Evolutionary conservation across 2,329 filamentous ascomycete genomes (phyloP).

Genomic region (Beauveria medogensis): DNA sequence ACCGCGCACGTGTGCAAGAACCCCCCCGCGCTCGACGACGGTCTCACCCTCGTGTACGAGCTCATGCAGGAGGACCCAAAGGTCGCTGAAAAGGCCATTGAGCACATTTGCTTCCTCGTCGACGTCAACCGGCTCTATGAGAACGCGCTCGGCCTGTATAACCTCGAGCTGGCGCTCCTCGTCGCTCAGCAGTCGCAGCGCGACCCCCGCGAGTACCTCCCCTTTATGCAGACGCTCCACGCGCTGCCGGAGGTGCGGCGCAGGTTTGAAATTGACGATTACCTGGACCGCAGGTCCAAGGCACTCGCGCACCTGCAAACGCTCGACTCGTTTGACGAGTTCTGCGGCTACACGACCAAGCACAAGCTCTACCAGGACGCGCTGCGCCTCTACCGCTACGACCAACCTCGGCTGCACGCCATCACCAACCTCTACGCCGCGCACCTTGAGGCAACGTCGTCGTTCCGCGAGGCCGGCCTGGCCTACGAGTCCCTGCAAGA

Average conservation of each 20-base stretch:
- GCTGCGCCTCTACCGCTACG: conserved; percentile 77
- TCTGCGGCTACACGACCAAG: conserved; percentile 68
- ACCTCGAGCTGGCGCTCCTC: conserved; percentile 80
- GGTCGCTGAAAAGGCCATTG: conserved; percentile 78
- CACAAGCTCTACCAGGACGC: conserved; percentile 73
- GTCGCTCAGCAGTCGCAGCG: conserved; percentile 95
- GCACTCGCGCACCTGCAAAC: conserved; percentile 70
- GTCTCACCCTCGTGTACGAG: conserved; percentile 68
- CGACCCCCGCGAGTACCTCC: conserved; percentile 90
- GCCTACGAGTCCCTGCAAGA: conserved; percentile 81
- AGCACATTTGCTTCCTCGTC: conserved; percentile 95
- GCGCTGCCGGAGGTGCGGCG: conserved; percentile 62
- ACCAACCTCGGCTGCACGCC: conserved; percentile 53
- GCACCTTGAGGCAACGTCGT: conserved; percentile 65
- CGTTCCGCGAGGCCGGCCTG: conserved; percentile 79
- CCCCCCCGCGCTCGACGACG: conserved; percentile 82
- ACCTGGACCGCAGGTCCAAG: conserved; percentile 68
- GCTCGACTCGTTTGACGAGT: conserved; percentile 66
- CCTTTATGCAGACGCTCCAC: conserved; percentile 84
- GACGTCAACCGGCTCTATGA: conserved; percentile 91
- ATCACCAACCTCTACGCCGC: conserved; percentile 75
- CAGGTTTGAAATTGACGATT: conserved; percentile 80
- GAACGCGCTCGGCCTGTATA: conserved; percentile 80
- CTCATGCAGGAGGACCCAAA: conserved; percentile 60
- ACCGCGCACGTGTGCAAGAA: conserved; percentile 91